A percentile compares a stretch with the other conserved stretches of the same genome.
Conservation (phyloP, 768 basidiomycete species). For the Cystobasidium tubakii region DNA sequence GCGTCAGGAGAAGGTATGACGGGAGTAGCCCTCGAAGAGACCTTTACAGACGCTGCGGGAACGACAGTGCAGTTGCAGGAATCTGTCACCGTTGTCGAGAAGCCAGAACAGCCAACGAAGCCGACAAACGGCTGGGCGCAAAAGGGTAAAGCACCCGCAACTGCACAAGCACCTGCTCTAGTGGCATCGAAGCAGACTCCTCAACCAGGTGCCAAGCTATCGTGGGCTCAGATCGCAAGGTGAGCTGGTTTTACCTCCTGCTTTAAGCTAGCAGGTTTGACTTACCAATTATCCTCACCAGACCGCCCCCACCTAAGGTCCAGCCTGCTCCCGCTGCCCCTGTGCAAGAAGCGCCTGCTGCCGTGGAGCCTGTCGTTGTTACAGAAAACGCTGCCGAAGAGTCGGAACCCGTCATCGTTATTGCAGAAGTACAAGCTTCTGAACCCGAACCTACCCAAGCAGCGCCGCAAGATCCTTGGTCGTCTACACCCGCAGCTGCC, state of each 20-base stretch:
- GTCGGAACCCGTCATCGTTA: slow-evolving; percentile 1
- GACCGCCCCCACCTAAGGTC: slow-evolving; percentile 4
- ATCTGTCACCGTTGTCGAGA: background rate
- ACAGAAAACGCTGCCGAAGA: background rate
- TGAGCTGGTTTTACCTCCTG: background rate
- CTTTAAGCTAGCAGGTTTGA: background rate
- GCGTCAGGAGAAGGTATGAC: background rate
- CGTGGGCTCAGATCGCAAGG: slow-evolving; percentile 24
- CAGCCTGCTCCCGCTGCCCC: slow-evolving; percentile 3
- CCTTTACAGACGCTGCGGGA: slow-evolving; percentile 16
- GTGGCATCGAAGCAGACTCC: background rate
- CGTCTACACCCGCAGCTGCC: slow-evolving; percentile 39
- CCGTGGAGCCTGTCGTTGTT: slow-evolving; percentile 1
- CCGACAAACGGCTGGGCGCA: background rate
- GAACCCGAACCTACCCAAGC: background rate
- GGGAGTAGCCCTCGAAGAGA: background rate
- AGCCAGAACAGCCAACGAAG: background rate
- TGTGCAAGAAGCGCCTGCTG: background rate
- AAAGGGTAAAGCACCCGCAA: background rate
- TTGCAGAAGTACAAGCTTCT: background rate
- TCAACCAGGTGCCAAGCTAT: background rate
- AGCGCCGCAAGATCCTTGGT: slow-evolving; percentile 43
- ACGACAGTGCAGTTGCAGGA: slow-evolving; percentile 1
- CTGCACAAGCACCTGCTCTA: background rate
- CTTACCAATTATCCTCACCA: background rate